These are phyloP conservation scores for Escovopsis sp. DNA, from an alignment of 2,329 filamentous ascomycete genomes.

Conservation along the genomic window DNA sequence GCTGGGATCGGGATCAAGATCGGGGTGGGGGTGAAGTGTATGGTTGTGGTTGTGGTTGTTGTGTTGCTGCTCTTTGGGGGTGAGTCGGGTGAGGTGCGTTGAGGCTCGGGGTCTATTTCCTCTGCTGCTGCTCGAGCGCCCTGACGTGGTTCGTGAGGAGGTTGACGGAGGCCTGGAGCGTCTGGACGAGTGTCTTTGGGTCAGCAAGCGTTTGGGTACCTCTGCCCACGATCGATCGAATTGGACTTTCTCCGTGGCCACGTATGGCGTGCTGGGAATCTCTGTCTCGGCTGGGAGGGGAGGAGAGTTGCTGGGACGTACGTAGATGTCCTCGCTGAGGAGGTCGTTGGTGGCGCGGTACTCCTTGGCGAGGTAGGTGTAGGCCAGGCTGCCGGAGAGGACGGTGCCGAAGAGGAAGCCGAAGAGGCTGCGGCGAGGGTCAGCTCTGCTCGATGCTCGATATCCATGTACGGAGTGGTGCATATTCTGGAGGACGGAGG, in stretches of 20 bases:
- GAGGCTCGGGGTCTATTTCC: too few relatives aligned
- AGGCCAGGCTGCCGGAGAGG: slow-evolving; percentile 65
- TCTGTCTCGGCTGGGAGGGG: too few relatives aligned
- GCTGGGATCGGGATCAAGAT: too few relatives aligned
- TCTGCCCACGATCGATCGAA: not conserved
- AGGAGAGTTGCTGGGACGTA: slow-evolving; percentile 40
- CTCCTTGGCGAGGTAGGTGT: slow-evolving; percentile 86
- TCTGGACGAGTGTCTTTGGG: too few relatives aligned
- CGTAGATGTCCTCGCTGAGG: slow-evolving; percentile 89
- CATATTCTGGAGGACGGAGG: too few relatives aligned
- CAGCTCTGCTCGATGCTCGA: too few relatives aligned
- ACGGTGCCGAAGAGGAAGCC: slow-evolving; percentile 82
- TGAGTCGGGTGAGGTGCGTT: too few relatives aligned
- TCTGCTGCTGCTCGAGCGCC: slow-evolving; percentile 63
- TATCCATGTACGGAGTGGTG: too few relatives aligned
- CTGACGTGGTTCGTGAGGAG: slow-evolving; percentile 73
- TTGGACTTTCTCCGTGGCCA: not conserved
- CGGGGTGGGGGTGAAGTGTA: too few relatives aligned
- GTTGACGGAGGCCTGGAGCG: slow-evolving; percentile 75
- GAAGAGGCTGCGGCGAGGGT: slow-evolving; percentile 52
- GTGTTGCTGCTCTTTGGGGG: too few relatives aligned
- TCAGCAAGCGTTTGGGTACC: too few relatives aligned
- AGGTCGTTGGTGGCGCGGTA: slow-evolving; percentile 90
- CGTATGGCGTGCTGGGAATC: not conserved
- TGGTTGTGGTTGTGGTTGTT: too few relatives aligned